Base-by-base conservation (phyloP, 2,329 filamentous ascomycete genomes). In the Colletotrichum navitas region DNA sequence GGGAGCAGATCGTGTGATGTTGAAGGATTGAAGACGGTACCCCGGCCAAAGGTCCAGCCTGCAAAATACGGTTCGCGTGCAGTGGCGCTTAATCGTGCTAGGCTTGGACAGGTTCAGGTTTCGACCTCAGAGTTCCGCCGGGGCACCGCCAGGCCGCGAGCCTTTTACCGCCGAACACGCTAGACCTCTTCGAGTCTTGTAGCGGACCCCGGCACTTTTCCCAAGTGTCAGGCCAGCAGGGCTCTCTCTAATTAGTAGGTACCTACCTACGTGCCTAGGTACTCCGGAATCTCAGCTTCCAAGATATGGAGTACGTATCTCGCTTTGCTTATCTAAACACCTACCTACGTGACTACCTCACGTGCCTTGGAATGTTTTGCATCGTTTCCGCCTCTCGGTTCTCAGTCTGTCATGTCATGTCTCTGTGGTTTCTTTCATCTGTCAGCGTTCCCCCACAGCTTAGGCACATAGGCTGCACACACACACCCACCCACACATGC, bases 11-110 rank as follows among this genome's bases (percentile, higher is more conserved):
- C 60, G 69, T 69, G 69, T 66, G 73, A 71, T 64, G 73, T 73
- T 74, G 73, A 73, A 74, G 71, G 73, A 73, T 74, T 73, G 67
- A 68, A 73, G 73, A 73, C 52, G 63, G 63, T 43, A 66, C 69
- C 72, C 64, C 34, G 26, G 60, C 49, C 39, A 39, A 61, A 49
- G 59, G 65, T 68, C 47, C 65, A 72, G 65, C 51, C 69, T 73
- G 60, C 72, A 51, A 74, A 73, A 70, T 70, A 72, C 69, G 59
- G 69, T 74, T 73, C 62, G 72, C 69, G 72, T 74, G 51, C 66
- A 65, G 60, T 69, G 71, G 71, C 71, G 71, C 71, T 62, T 69
- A 68, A 65, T 70, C 60, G 61, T 52, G 58, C 63, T 34, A 7
- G 43, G 45, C 41, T 60, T 52, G 60, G 59, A 62, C 39, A 41